phyloP scores from a whole-genome alignment of 2,329 filamentous ascomycete genomes.

The Hypoxylon sp. region DNA sequence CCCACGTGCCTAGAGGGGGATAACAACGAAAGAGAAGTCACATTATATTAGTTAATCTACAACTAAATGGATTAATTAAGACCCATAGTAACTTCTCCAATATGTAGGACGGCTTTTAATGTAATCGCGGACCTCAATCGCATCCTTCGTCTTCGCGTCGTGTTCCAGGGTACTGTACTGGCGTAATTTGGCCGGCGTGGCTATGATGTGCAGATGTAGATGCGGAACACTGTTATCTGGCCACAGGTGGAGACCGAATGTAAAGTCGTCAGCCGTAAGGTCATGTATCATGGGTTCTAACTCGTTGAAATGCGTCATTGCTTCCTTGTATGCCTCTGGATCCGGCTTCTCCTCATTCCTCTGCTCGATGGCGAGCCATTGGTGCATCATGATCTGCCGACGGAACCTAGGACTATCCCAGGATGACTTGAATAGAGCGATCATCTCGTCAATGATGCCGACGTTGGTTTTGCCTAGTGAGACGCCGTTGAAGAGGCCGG shows the following conservation, averaged over 20 bases:
- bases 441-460: slow-evolving; percentile 42
- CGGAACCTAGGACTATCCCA: slow-evolving; percentile 33
- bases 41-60: neutral
- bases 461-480: slow-evolving; percentile 28
- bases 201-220: slow-evolving; percentile 48
- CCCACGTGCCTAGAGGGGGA: neutral
- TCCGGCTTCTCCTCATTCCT: neutral
- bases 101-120: slow-evolving; percentile 16
- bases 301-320: slow-evolving; percentile 25
- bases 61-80: neutral
- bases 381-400: slow-evolving; percentile 25
- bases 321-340: neutral
- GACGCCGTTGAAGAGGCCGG: slow-evolving; percentile 47
- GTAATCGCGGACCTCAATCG: slow-evolving; percentile 40
- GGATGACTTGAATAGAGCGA: slow-evolving; percentile 25
- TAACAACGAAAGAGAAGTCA: neutral
- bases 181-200: slow-evolving; percentile 20
- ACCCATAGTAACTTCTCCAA: neutral
- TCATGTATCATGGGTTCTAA: slow-evolving; percentile 17
- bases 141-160: slow-evolving; percentile 48
- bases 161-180: slow-evolving; percentile 41
- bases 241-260: slow-evolving; percentile 47
- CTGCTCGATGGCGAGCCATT: slow-evolving; percentile 25
- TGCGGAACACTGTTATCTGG: slow-evolving; percentile 44
- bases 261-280: slow-evolving; percentile 40